These are phyloP conservation scores for Trichoderma simmonsii DNA, from an alignment of 2,329 filamentous ascomycete genomes.

Conservation along the genomic window DNA sequence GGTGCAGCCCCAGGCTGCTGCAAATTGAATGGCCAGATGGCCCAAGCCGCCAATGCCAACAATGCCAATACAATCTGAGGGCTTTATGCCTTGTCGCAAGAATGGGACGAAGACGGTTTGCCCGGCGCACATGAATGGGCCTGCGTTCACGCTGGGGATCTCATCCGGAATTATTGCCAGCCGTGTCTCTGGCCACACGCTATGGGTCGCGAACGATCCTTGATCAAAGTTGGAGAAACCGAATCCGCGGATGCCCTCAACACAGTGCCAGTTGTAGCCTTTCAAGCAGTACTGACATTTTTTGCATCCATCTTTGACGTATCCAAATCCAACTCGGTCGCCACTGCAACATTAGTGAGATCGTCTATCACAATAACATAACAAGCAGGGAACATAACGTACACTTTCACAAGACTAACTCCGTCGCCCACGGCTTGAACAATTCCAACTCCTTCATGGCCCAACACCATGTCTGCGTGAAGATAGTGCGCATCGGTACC, in stretches of 20 bases:
- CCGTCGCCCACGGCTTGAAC: background rate
- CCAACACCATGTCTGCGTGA: background rate
- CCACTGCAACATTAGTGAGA: background rate
- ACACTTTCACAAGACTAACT: background rate
- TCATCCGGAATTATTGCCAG: background rate
- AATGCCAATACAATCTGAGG: background rate
- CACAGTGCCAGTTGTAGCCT: background rate
- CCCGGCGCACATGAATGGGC: background rate
- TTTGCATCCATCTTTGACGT: background rate
- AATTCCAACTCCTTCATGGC: background rate
- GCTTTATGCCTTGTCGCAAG: background rate
- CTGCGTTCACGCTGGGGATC: background rate
- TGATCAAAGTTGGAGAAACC: background rate
- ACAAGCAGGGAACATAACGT: background rate
- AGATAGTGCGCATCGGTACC: background rate
- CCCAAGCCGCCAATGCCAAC: background rate
- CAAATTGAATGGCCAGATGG: constrained; percentile 1
- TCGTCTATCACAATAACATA: background rate
- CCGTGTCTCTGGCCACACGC: constrained; percentile 3
- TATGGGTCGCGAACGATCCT: background rate
- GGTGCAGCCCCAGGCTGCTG: background rate
- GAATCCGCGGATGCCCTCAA: background rate
- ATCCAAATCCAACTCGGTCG: background rate
- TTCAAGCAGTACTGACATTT: background rate
- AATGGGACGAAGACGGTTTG: background rate